phyloP scores from a whole-genome alignment of 129 eudicot species.

The Dittrichia graveolens region DNA sequence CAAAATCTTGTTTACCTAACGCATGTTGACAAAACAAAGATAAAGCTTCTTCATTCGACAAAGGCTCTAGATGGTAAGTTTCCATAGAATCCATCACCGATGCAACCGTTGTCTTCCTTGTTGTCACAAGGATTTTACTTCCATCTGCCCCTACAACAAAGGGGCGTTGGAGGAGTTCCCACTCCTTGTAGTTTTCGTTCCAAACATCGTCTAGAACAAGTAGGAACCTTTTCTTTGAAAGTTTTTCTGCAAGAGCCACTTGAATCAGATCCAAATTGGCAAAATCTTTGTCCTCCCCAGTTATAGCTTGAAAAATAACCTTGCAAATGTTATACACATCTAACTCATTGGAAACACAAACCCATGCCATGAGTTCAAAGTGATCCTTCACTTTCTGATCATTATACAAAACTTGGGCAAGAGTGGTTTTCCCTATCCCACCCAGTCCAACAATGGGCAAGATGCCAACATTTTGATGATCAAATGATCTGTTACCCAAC shows the following conservation, averaged over 20 bases:
- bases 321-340: conserved; percentile 13
- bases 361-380: not conserved
- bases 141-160: conserved; percentile 41
- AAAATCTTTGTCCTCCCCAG: conserved; percentile 11
- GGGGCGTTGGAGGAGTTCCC: conserved; percentile 40
- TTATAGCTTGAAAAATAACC: conserved; percentile 27
- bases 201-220: conserved; percentile 52
- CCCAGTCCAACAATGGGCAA: conserved; percentile 15
- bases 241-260: conserved; percentile 25
- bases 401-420: conserved; percentile 17
- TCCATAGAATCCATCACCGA: conserved; percentile 31
- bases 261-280: conserved; percentile 34
- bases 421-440: conserved; percentile 24
- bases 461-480: conserved; percentile 16
- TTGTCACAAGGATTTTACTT: conserved; percentile 50
- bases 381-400: not conserved
- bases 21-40: conserved; percentile 41
- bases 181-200: conserved; percentile 38
- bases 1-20: conserved; percentile 18
- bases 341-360: conserved; percentile 24
- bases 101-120: conserved; percentile 34
- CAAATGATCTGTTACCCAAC: not conserved
- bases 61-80: conserved; percentile 25
- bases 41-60: conserved; percentile 28
- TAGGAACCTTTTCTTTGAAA: conserved; percentile 40